A percentile compares a stretch with the other conserved stretches of the same genome.
Conservation (phyloP, 192 early-diverging fungal genomes). For the Kappamyces sp. region DNA sequence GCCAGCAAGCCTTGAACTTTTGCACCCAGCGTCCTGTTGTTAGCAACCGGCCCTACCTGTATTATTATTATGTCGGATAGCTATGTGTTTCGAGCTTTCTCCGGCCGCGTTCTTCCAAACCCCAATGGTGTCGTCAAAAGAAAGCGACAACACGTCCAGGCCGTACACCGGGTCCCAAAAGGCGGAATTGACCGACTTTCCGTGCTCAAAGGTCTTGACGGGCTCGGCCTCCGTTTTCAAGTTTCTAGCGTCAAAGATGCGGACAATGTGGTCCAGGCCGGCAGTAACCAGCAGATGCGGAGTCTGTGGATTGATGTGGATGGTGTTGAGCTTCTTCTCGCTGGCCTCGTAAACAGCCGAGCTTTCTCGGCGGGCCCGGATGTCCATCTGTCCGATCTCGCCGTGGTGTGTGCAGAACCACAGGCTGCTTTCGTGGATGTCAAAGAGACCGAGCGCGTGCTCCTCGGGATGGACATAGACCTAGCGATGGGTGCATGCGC, state of each 20-base stretch:
- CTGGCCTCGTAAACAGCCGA: slow-evolving; percentile 25
- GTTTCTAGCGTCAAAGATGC: slow-evolving; percentile 57
- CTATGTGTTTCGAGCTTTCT: slow-evolving; percentile 27
- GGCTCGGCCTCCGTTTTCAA: slow-evolving; percentile 27
- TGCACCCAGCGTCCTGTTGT: slow-evolving; percentile 52
- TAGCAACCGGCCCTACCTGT: slow-evolving; percentile 38
- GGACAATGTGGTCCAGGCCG: slow-evolving; percentile 50
- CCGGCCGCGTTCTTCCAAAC: slow-evolving; percentile 39
- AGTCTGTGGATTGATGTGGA: slow-evolving; percentile 52
- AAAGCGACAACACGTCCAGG: slow-evolving; percentile 40
- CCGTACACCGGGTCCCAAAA: slow-evolving; percentile 61
- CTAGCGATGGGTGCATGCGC: neutral
- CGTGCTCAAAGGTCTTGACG: slow-evolving; percentile 39
- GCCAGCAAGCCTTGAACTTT: slow-evolving; percentile 57
- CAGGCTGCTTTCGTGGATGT: slow-evolving; percentile 31
- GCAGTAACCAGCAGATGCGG: slow-evolving; percentile 39
- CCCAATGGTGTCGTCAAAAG: slow-evolving; percentile 54
- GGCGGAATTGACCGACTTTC: slow-evolving; percentile 51
- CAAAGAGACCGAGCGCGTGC: slow-evolving; percentile 36
- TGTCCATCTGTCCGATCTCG: slow-evolving; percentile 41
- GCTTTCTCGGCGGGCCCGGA: slow-evolving; percentile 25
- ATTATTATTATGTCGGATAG: slow-evolving; percentile 55
- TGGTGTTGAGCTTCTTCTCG: slow-evolving; percentile 54
- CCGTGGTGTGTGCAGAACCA: slow-evolving; percentile 56
- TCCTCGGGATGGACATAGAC: slow-evolving; percentile 40